Evolutionary conservation across 2,329 filamentous ascomycete species (phyloP).

Genomic region (Aspergillus tamarii): DNA sequence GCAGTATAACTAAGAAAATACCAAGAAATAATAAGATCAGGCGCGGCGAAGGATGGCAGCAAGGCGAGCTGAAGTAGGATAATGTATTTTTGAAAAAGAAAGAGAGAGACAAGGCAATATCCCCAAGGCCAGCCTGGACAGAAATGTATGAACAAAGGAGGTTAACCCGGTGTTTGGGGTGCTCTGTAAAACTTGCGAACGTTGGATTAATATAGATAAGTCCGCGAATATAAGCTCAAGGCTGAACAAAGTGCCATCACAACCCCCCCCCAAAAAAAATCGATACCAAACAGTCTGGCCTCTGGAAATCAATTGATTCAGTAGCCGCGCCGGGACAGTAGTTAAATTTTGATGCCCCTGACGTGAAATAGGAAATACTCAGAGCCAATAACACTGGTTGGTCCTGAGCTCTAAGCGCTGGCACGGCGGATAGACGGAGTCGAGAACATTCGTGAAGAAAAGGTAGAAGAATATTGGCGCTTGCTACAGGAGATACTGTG

Average conservation of each 20-base stretch:
- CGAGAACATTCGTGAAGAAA: constrained; percentile 14
- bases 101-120: constrained; percentile 10
- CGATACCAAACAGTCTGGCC: constrained; percentile 16
- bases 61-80: constrained; percentile 11
- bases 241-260: constrained; percentile 14
- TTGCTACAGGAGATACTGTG: constrained; percentile 18
- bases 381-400: constrained; percentile 23
- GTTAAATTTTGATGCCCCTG: constrained; percentile 24
- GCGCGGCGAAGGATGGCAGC: constrained; percentile 7
- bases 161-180: not conserved
- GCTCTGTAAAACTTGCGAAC: not conserved
- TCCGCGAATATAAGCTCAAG: constrained; percentile 9
- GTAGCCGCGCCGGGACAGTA: constrained; percentile 24
- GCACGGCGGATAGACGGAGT: constrained; percentile 21
- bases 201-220: constrained; percentile 19
- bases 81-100: constrained; percentile 9
- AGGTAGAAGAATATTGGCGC: constrained; percentile 21
- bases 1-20: constrained; percentile 15
- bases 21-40: constrained; percentile 4
- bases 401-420: constrained; percentile 24
- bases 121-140: constrained; percentile 26
- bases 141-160: constrained; percentile 9
- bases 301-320: constrained; percentile 24
- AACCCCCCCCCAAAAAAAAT: constrained; percentile 13
- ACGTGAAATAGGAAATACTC: not conserved